Base-by-base conservation (phyloP, 768 basidiomycete genomes). In the Amanita exitialis region DNA sequence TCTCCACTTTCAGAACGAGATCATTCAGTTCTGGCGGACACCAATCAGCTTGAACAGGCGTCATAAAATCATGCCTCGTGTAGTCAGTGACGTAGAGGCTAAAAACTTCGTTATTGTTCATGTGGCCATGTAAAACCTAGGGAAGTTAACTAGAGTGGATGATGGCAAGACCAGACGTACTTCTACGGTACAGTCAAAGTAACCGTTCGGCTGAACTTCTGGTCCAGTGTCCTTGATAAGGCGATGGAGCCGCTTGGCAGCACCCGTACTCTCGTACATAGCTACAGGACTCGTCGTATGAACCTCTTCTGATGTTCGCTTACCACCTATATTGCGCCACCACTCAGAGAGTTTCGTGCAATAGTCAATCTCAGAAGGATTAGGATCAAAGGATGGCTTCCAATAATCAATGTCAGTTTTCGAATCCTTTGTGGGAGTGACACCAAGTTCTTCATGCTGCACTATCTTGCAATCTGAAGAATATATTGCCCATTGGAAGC, bases 71-170 rank as follows among this genome's bases (percentile, higher is more conserved):
- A 49, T 77, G 79, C 37, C 54, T 56, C 5, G 83, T 82, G 58
- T 83, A 85, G 56, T 86, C 84, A 1, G 84, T 85, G 46, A 83
- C 80, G 60, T 77, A 83, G 10, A 86, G 53, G 27, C 64, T 72
- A 52, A 72, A 70, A 2, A 73, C 65, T 5, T 56, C 62, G 32
- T 65, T 62, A n/a, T 66, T 58, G 52, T 69, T 74, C 43, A 54
- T 20, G 44, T 73, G 67, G 7, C 66, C 72, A 47, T 73, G 62
- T 8, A 84, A 52, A 16, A 85, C 68, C 83, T 85, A 21, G 34
- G 25, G 46, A 23, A 23, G 9, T 16, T 35, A 34, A 44, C 4
- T n/a, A 37, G 25, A 36, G 6, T n/a, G n/a, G 32, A 30, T 18
- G n/a, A 48, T n/a, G 18, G 36, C 41, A 5, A 35, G 15, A 44